Evolutionary conservation across 2,329 filamentous ascomycete genomes (phyloP).

Genomic region (Trichoderma sp.): DNA sequence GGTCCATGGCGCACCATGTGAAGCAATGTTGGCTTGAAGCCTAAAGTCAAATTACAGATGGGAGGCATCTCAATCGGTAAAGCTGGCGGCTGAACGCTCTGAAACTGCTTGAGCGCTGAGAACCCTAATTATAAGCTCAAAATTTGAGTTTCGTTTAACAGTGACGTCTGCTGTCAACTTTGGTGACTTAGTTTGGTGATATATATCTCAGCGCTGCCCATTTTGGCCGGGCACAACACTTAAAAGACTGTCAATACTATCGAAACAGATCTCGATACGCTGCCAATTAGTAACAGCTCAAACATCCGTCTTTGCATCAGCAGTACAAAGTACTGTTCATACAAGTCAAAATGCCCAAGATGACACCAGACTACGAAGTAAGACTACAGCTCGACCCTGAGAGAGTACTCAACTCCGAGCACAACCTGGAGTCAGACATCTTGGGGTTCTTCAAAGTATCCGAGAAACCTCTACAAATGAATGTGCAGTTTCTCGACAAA

Average conservation of each 20-base stretch:
- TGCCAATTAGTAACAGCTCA: neutral
- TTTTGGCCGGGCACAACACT: neutral
- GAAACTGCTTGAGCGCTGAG: neutral
- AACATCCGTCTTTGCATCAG: neutral
- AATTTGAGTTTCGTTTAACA: neutral
- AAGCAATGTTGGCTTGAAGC: neutral
- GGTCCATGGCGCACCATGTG: neutral
- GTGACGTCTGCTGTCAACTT: neutral
- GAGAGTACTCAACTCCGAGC: neutral
- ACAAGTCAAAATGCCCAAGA: neutral
- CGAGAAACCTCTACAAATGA: neutral
- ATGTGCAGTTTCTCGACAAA: neutral
- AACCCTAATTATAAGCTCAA: neutral
- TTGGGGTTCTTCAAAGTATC: neutral
- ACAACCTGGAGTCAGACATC: neutral
- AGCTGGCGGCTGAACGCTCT: neutral
- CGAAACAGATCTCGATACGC: neutral
- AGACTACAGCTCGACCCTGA: neutral
- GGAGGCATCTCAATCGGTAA: neutral
- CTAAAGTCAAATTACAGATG: neutral
- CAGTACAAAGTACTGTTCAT: neutral
- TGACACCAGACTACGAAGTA: neutral
- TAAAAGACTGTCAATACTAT: neutral
- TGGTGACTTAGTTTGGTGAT: fast-evolving
- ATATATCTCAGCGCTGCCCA: neutral